These are phyloP conservation scores for Euphorbia schlechtendalii DNA, from an alignment of 441 rosid species.

Conservation along the genomic window DNA sequence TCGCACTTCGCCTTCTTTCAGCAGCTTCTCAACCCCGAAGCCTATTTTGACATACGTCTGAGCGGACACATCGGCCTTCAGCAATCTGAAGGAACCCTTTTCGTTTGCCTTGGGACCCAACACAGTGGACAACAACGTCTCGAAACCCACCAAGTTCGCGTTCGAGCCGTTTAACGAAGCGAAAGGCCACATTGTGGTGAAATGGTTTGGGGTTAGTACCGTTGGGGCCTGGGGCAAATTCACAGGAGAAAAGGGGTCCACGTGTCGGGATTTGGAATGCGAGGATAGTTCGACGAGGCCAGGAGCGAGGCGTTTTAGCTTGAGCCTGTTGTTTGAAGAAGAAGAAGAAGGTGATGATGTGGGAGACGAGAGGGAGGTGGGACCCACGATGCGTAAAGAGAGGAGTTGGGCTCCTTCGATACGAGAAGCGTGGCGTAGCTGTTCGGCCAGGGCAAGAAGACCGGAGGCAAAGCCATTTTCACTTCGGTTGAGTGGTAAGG, in stretches of 20 bases:
- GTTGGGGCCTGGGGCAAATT: constrained; percentile 35
- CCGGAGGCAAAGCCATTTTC: constrained; percentile 68
- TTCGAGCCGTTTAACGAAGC: constrained; percentile 72
- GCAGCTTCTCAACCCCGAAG: constrained; percentile 66
- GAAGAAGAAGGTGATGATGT: constrained; percentile 44
- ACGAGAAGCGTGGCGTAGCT: constrained; percentile 48
- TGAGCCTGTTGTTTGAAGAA: constrained; percentile 43
- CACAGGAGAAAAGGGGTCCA: constrained; percentile 30
- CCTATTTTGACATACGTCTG: constrained; percentile 81
- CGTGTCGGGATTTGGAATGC: constrained; percentile 30
- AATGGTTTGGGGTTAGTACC: constrained; percentile 60
- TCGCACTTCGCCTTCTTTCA: constrained; percentile 48
- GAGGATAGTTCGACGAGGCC: constrained; percentile 82
- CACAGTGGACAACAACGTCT: constrained; percentile 60
- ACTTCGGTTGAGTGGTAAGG: constrained; percentile 63
- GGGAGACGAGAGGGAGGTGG: constrained; percentile 60
- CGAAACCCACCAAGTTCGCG: constrained; percentile 62
- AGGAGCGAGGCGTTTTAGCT: constrained; percentile 87
- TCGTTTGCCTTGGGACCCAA: constrained; percentile 62
- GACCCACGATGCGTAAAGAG: constrained; percentile 87
- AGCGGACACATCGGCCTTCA: constrained; percentile 73
- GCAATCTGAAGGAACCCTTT: constrained; percentile 65
- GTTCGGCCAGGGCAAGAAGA: constrained; percentile 68
- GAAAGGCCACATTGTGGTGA: constrained; percentile 84
- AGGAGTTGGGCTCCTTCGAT: constrained; percentile 46